Percentiles rank a stretch among this genome's conserved stretches.
These are phyloP conservation scores for Colletotrichum cordylinicola DNA, from an alignment of 2,329 filamentous ascomycete genomes.

Conservation along the genomic window DNA sequence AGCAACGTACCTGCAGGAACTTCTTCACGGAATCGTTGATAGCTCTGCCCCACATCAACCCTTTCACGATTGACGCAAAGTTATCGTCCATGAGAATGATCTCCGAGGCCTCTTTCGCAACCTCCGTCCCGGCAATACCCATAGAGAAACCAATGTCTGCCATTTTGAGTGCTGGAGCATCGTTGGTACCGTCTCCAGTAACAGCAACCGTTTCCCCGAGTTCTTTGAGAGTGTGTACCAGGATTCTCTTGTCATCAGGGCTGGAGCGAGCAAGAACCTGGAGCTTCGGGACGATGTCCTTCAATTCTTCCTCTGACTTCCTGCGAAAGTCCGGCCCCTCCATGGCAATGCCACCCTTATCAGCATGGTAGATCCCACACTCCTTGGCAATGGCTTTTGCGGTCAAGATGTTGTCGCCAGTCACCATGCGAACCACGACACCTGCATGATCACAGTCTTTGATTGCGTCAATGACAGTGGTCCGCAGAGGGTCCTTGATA, in stretches of 20 bases:
- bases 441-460: constrained; percentile 67
- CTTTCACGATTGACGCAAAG: constrained; percentile 67
- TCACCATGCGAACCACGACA: constrained; percentile 70
- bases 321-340: constrained; percentile 60
- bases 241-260: constrained; percentile 71
- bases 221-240: constrained; percentile 68
- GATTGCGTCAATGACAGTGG: constrained; percentile 67
- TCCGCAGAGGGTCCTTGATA: constrained; percentile 71
- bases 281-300: constrained; percentile 63
- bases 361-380: constrained; percentile 41
- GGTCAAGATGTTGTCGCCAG: constrained; percentile 53
- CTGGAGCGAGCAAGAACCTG: constrained; percentile 73
- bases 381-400: constrained; percentile 49
- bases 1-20: constrained; percentile 57
- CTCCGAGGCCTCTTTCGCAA: constrained; percentile 66
- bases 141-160: constrained; percentile 73
- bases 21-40: constrained; percentile 70
- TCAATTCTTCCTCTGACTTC: constrained; percentile 52
- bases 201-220: constrained; percentile 72
- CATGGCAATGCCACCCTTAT: constrained; percentile 60
- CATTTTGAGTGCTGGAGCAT: constrained; percentile 69
- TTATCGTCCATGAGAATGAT: constrained; percentile 70
- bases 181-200: constrained; percentile 71
- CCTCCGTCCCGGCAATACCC: constrained; percentile 71
- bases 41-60: constrained; percentile 66